phyloP scores from a whole-genome alignment of 345 rosid species.

The thale cress (Arabidopsis thaliana) region TAIR10.1 NC_003075.7:16731001-16731500 shows the following conservation, averaged over 20 bases:
- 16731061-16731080: slow-evolving; percentile 58
- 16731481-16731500: not conserved
- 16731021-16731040: slow-evolving; percentile 48
- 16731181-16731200: slow-evolving; percentile 27
- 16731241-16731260: slow-evolving; percentile 63
- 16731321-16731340: slow-evolving; percentile 20
- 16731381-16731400: not conserved
- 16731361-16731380: not conserved
- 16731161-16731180: slow-evolving; percentile 44
- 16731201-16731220: slow-evolving; percentile 57
- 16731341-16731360: not conserved
- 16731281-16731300: slow-evolving; percentile 80
- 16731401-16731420: not conserved
- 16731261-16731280: slow-evolving; percentile 61
- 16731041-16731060: slow-evolving; percentile 62
- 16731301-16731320: slow-evolving; percentile 62
- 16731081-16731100: slow-evolving; percentile 70
- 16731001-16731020: slow-evolving; percentile 60
- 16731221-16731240: slow-evolving; percentile 67
- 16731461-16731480: not conserved
- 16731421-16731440: not conserved
- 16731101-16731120: slow-evolving; percentile 65
- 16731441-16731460: slow-evolving; percentile 16
- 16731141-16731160: slow-evolving; percentile 52
- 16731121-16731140: slow-evolving; percentile 82